Conservation (phyloP, 768 basidiomycete species). For the Tricholoma bakamatsutake region DNA sequence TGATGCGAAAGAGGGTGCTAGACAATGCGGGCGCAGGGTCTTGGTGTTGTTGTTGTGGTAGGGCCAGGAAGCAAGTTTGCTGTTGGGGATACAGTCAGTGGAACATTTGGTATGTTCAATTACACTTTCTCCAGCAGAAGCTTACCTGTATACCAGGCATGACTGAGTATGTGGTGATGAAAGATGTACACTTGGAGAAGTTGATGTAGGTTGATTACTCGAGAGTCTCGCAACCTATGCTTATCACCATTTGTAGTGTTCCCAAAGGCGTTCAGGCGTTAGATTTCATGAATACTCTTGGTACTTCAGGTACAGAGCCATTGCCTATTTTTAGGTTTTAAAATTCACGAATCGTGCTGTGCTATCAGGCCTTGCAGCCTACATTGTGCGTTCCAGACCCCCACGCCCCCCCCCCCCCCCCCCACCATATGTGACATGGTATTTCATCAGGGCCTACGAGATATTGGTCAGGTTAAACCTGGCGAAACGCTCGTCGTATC, state of each 20-base stretch:
- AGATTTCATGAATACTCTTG: slow-evolving; percentile 83
- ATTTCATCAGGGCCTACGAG: slow-evolving; percentile 62
- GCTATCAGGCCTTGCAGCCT: slow-evolving; percentile 73
- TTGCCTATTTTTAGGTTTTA: background rate
- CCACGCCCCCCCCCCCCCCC: no score
- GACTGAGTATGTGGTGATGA: slow-evolving; percentile 66
- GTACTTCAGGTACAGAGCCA: slow-evolving; percentile 51
- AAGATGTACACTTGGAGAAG: slow-evolving; percentile 45
- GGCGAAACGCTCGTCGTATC: slow-evolving; percentile 85
- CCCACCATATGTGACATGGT: background rate
- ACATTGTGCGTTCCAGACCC: slow-evolving; percentile 55
- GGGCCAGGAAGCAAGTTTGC: slow-evolving; percentile 50
- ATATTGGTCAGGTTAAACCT: slow-evolving; percentile 72
- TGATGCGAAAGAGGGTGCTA: slow-evolving; percentile 12
- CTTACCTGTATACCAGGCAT: slow-evolving; percentile 45
- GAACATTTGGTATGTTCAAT: slow-evolving; percentile 46
- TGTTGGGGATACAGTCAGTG: slow-evolving; percentile 67
- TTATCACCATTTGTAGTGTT: slow-evolving; percentile 29
- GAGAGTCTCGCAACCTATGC: background rate
- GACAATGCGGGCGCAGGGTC: slow-evolving; percentile 68
- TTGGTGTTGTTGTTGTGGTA: slow-evolving; percentile 60
- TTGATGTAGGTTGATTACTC: slow-evolving; percentile 41
- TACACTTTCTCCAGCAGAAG: background rate
- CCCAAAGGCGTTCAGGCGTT: slow-evolving; percentile 56
- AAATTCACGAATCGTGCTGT: background rate